phyloP scores from a whole-genome alignment of 202 grass and related monocot species.

The Zoysia matrella region DNA sequence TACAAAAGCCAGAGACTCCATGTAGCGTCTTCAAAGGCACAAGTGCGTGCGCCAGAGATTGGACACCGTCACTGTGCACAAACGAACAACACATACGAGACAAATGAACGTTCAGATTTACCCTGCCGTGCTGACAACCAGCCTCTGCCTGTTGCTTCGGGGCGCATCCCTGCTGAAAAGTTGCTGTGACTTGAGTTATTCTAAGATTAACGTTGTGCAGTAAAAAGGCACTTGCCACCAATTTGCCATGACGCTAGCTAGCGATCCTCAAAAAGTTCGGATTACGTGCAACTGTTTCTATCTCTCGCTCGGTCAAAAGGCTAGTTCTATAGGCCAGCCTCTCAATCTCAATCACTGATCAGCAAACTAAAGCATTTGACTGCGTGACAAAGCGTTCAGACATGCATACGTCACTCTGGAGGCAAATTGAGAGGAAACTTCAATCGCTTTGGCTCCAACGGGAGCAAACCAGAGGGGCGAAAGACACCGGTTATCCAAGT shows the following conservation, averaged over 20 bases:
- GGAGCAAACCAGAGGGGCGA: no score
- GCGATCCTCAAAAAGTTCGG: not conserved
- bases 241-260: not conserved
- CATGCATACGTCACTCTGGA: not conserved
- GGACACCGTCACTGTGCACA: not conserved
- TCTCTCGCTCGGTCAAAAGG: not conserved
- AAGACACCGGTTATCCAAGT: not conserved
- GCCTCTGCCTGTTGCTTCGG: not conserved
- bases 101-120: slow-evolving; percentile 11
- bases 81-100: slow-evolving; percentile 19
- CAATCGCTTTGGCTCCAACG: not conserved
- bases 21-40: not conserved
- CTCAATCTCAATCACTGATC: not conserved
- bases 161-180: not conserved
- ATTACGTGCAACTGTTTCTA: not conserved
- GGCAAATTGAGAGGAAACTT: not conserved
- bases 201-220: no score
- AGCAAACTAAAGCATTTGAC: not conserved
- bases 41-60: not conserved
- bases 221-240: no score
- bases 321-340: not conserved
- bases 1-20: no score
- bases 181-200: no score
- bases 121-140: slow-evolving; percentile 23
- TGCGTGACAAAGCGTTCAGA: not conserved